Evolutionary conservation across 1,139 yeast genomes (phyloP).

Genomic region (Petasospora rhodanensis): DNA sequence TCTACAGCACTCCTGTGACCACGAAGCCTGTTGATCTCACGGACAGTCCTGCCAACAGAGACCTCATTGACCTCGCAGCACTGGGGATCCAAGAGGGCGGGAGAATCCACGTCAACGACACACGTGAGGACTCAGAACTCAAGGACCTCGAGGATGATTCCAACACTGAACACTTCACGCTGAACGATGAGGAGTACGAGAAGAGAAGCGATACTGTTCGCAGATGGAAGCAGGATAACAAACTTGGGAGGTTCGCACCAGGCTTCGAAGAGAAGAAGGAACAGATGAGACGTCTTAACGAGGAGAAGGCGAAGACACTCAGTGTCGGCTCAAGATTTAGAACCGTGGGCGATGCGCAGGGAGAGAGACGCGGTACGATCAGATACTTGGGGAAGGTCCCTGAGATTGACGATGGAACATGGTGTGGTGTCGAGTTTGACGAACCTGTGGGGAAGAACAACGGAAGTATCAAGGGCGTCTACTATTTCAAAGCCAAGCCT

Average conservation of each 20-base stretch:
- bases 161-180: constrained; percentile 39
- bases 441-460: constrained; percentile 74
- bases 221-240: constrained; percentile 66
- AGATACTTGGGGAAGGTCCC: constrained; percentile 64
- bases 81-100: constrained; percentile 22
- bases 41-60: constrained; percentile 15
- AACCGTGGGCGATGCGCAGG: constrained; percentile 38
- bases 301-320: constrained; percentile 24
- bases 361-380: constrained; percentile 65
- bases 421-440: constrained; percentile 83
- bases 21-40: constrained; percentile 32
- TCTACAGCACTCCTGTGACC: constrained; percentile 42
- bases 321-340: constrained; percentile 22
- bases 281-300: constrained; percentile 25
- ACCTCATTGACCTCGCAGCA: constrained; percentile 2
- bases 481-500: constrained; percentile 56
- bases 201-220: constrained; percentile 58
- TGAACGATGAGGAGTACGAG: constrained; percentile 67
- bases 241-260: constrained; percentile 72
- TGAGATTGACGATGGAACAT: constrained; percentile 49
- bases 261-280: constrained; percentile 31
- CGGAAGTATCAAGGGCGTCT: constrained; percentile 64
- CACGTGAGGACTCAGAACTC: constrained; percentile 46
- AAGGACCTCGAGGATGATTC: constrained; percentile 34
- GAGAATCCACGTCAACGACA: constrained; percentile 52